These are phyloP conservation scores for Blastosporella zonata DNA, from an alignment of 1,284 basidiomycete species.

Conservation along the genomic window DNA sequence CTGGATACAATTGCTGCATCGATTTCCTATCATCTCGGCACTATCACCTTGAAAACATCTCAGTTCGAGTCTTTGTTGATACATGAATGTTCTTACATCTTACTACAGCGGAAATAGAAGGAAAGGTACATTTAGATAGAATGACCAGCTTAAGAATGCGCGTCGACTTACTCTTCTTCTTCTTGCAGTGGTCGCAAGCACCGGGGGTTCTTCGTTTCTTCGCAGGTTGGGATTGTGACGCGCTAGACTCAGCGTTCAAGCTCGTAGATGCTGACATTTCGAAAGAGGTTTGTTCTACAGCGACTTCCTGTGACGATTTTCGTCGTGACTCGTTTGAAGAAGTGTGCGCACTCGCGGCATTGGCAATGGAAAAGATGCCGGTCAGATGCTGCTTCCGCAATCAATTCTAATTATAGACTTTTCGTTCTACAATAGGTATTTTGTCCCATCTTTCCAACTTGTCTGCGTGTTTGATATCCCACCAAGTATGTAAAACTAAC, in stretches of 20 bases:
- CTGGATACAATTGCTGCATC: conserved; percentile 38
- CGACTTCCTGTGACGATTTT: background rate
- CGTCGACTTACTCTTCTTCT: conserved; percentile 37
- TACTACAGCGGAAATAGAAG: conserved; percentile 22
- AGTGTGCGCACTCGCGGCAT: too few relatives aligned
- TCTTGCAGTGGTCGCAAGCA: conserved; percentile 39
- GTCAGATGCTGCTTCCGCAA: too few relatives aligned
- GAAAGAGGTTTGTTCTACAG: background rate
- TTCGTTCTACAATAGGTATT: too few relatives aligned
- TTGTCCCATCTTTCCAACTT: too few relatives aligned
- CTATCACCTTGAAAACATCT: conserved; percentile 34
- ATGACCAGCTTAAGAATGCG: background rate
- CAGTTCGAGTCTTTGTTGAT: conserved; percentile 6
- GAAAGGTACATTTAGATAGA: background rate
- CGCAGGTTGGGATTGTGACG: conserved; percentile 2
- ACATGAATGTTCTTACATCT: too few relatives aligned
- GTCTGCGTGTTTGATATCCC: too few relatives aligned
- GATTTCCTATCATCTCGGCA: conserved; percentile 37
- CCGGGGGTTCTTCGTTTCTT: conserved; percentile 38
- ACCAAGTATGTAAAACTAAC: too few relatives aligned
- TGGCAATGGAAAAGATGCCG: background rate
- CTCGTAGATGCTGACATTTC: conserved; percentile 5
- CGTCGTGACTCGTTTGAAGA: background rate
- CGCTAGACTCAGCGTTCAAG: conserved; percentile 1
- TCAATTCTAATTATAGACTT: too few relatives aligned